Base-by-base conservation (phyloP, 257 asterid species). In the Solanum chilense region DNA sequence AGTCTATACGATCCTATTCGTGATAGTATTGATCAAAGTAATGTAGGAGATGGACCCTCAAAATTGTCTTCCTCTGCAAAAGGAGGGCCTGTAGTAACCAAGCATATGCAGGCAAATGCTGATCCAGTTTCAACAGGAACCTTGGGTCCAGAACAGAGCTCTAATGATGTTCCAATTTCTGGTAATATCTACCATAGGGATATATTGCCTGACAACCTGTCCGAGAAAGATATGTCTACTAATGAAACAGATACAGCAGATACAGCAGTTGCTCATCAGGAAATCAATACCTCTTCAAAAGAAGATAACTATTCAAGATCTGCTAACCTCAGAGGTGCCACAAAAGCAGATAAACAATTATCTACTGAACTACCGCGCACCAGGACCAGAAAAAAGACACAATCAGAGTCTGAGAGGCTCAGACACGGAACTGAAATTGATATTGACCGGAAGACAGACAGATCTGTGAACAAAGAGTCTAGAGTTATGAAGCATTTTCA, bases 401-500 rank as follows among this genome's bases (percentile, higher is more conserved):
- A 90, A 84, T 73, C 58, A 84, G 91, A 87, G 89, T 91, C 82
- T 87, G 93, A 90, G 86, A 92, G 88, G 69, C 86, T 90, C 84
- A 89, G 88, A 62, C 90, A 90, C 62, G 88, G 78, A 27, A 87
- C 37, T 89, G 94, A 90, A 62, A 88, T 71, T 85, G 93, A 82
- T 88, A 80, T 68, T 71, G 91, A 83, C 82, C 52, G 76, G 83
- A 88, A 92, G 89, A 86, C 71, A 83, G 92, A 88, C 44, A 92
- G 73, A 44, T 87, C 86, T 20, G 49, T 78, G 84, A 90, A 88
- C 76, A 90, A 82, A 87, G 95, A 93, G 42, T 88, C 94, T 9
- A 93, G 88, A 89, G 91, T 92, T 68, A 21, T 88, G 83, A 95
- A 93, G 84, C 70, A 84, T 78, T 95, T 97, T 87, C 95, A 92